Conservation (phyloP, 768 basidiomycete species). For the Pulveroboletus ravenelii region DNA sequence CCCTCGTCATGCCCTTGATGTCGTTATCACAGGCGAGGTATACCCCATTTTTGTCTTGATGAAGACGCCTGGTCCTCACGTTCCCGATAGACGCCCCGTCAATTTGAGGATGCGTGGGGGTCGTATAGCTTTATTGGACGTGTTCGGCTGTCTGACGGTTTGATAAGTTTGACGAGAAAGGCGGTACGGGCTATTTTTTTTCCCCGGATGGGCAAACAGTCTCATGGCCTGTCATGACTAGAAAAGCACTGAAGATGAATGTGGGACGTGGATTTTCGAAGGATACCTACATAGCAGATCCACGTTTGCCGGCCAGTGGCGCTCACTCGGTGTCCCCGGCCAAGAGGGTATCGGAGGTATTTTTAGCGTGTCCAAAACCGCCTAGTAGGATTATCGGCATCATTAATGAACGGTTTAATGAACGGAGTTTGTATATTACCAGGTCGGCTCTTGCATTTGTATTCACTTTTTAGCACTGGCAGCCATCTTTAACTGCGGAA, state of each 20-base stretch:
- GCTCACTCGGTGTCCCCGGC: slow-evolving; percentile 33
- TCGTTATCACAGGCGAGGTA: slow-evolving; percentile 35
- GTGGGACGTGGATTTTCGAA: slow-evolving; percentile 54
- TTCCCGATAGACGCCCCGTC: slow-evolving; percentile 42
- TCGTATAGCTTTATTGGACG: slow-evolving; percentile 58
- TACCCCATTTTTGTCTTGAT: slow-evolving; percentile 17
- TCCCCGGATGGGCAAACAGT: not conserved
- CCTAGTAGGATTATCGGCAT: slow-evolving; percentile 25
- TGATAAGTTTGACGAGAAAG: slow-evolving; percentile 56
- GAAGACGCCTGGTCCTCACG: slow-evolving; percentile 22
- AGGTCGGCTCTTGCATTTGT: not conserved
- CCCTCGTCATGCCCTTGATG: slow-evolving; percentile 31
- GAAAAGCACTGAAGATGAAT: slow-evolving; percentile 38
- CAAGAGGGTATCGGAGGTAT: slow-evolving; percentile 43
- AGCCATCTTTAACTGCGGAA: slow-evolving; percentile 21
- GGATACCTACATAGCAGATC: slow-evolving; percentile 47
- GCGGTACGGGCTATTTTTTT: slow-evolving; percentile 40
- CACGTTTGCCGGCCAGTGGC: slow-evolving; percentile 54
- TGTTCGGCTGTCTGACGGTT: slow-evolving; percentile 51
- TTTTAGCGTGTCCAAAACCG: slow-evolving; percentile 52
- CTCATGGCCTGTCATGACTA: slow-evolving; percentile 19
- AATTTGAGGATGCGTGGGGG: slow-evolving; percentile 62
- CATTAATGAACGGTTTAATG: slow-evolving; percentile 25
- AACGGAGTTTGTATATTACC: slow-evolving; percentile 21
- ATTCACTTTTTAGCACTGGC: slow-evolving; percentile 2